Conservation (phyloP, 2,329 filamentous ascomycete genomes). For the Curvularia eragrostidis region DNA sequence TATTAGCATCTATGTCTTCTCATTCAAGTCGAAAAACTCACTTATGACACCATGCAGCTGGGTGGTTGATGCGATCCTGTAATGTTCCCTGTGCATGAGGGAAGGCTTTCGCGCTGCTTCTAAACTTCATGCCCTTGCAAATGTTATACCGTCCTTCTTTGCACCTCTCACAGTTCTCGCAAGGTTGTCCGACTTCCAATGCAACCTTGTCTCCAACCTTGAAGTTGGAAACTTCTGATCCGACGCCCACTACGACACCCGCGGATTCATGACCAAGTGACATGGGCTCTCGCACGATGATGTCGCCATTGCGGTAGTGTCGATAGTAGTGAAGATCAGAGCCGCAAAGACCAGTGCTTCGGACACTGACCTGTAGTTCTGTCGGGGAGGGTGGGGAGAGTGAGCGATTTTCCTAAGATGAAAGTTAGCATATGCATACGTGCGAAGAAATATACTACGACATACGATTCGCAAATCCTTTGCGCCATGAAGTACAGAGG, state of each 20-base stretch:
- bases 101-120: constrained; percentile 65
- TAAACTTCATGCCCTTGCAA: constrained; percentile 64
- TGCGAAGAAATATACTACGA: neutral
- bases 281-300: constrained; percentile 81
- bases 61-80: constrained; percentile 68
- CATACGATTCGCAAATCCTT: constrained; percentile 66
- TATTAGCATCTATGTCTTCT: constrained; percentile 9
- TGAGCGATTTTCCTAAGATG: constrained; percentile 60
- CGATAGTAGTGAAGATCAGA: constrained; percentile 84
- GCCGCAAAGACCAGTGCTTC: constrained; percentile 73
- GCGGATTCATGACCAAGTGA: constrained; percentile 80
- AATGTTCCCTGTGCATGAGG: constrained; percentile 70
- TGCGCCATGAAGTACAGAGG: constrained; percentile 65
- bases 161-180: constrained; percentile 67
- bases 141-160: constrained; percentile 66
- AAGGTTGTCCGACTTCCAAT: constrained; percentile 90
- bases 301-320: constrained; percentile 86
- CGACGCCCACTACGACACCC: constrained; percentile 77
- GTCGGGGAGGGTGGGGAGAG: constrained; percentile 55
- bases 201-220: constrained; percentile 81
- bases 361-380: constrained; percentile 70
- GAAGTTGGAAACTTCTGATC: constrained; percentile 68
- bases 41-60: constrained; percentile 65
- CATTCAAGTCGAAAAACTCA: constrained; percentile 20
- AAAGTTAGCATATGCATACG: neutral